Conservation (phyloP, 2,329 filamentous ascomycete genomes). For the Fusarium sp. region DNA sequence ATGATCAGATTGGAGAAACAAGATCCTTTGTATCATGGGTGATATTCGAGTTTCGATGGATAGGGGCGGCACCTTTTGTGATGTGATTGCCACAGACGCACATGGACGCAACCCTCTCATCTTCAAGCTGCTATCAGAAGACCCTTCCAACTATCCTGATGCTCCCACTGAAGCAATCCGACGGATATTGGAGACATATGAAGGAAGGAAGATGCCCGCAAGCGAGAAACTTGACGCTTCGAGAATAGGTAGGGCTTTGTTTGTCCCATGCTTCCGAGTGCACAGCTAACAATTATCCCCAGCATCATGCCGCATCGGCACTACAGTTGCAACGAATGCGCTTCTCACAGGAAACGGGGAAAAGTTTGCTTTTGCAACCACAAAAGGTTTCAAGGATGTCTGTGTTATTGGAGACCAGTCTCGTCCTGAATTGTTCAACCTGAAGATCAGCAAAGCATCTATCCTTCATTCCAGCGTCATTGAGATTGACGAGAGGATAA, state of each 20-base stretch:
- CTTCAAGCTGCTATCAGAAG: conserved; percentile 79
- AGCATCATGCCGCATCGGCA: conserved; percentile 78
- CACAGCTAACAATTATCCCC: conserved; percentile 46
- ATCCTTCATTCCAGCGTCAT: conserved; percentile 73
- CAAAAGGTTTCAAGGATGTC: conserved; percentile 73
- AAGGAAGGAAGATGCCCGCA: conserved; percentile 62
- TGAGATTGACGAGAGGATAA: conserved; percentile 77
- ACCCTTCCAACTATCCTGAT: conserved; percentile 75
- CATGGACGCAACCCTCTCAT: conserved; percentile 73
- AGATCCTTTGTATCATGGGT: background rate
- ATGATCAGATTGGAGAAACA: background rate
- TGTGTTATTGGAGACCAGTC: conserved; percentile 78
- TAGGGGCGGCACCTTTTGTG: conserved; percentile 79
- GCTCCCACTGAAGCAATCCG: conserved; percentile 76
- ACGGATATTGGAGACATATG: conserved; percentile 67
- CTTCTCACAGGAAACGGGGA: conserved; percentile 78
- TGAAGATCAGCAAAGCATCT: conserved; percentile 72
- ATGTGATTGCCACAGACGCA: conserved; percentile 69
- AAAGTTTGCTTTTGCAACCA: conserved; percentile 74
- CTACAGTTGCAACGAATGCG: conserved; percentile 79
- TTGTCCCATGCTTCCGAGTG: background rate
- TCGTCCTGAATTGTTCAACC: conserved; percentile 75
- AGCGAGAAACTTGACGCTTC: conserved; percentile 48
- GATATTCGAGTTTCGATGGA: conserved; percentile 52
- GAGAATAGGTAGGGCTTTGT: conserved; percentile 40